Evolutionary conservation across 495 filamentous ascomycete genomes (phyloP), one percentile per base, ranked within the genome.

Genomic region (Aspergillus biplanus): DNA sequence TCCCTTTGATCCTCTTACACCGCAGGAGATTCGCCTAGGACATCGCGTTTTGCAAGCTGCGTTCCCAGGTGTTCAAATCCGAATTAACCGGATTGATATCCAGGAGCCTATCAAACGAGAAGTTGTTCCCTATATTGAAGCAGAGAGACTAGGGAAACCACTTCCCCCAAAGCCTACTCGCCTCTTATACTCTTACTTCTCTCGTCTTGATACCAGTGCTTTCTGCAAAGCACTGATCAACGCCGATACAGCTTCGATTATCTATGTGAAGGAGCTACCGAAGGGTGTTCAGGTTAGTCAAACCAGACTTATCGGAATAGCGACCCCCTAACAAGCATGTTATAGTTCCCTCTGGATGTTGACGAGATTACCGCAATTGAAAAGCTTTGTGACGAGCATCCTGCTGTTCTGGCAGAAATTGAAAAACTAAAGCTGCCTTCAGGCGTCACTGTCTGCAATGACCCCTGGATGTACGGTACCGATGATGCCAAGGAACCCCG

Each of bases 391-490:
- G 72, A 76, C 64, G 67, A 72, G 33, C 75, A 79, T 54, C 76
- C 76, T 11, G 78, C 74, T 4, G 78, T 80, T 0, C 65, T 70
- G 35, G 75, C 72, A 11, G 78, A 80, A 59, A 75, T 80, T 34
- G 76, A 75, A 49, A 80, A 78, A 57, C 50, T 80, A 46, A 70
- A 80, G 27, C 61, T 80, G 9, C 78, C 78, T 7, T 52, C 69
- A 5, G 78, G 76, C 5, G 69, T 80, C 37, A 75, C 75, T 2
- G 72, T 80, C 32, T 80, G 78, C 67, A 79, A 78, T 56, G 78
- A 80, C 53, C 78, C 78, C 7, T 80, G 78, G 78, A 80, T 80
- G 71, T 80, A 80, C 52, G 78, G 78, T 50, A 74, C 78, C 9
- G 75, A 79, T 48, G 65, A 66, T 21, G 65, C 67, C 6, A 71